A percentile compares a stretch with the other conserved stretches of the same genome.
phyloP scores from a whole-genome alignment of 1,284 basidiomycete species.

The Nidula niveotomentosa region DNA sequence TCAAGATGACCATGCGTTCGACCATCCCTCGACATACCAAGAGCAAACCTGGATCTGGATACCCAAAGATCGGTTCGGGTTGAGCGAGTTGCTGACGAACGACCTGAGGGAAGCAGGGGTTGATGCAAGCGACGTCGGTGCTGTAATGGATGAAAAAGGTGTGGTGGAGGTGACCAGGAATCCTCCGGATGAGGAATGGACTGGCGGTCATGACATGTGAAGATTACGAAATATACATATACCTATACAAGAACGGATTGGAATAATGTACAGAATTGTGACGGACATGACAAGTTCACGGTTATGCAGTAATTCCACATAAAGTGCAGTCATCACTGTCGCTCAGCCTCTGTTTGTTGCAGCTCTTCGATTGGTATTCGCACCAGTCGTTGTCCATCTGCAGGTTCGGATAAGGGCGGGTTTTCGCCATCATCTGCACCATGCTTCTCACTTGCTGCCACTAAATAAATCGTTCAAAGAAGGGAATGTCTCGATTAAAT shows the following conservation, averaged over 20 bases:
- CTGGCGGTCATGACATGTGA: constrained; percentile 34
- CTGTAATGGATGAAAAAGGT: constrained; percentile 48
- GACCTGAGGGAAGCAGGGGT: constrained; percentile 42
- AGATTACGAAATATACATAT: neutral
- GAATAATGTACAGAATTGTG: no score
- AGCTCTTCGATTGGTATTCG: constrained; percentile 66
- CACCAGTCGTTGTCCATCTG: constrained; percentile 48
- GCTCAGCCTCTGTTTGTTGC: constrained; percentile 24
- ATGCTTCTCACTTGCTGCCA: constrained; percentile 38
- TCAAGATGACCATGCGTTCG: constrained; percentile 47
- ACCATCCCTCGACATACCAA: constrained; percentile 63
- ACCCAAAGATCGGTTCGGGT: constrained; percentile 57
- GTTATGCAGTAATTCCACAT: neutral
- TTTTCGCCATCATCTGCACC: constrained; percentile 17
- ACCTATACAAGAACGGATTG: constrained; percentile 2
- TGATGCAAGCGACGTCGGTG: constrained; percentile 48
- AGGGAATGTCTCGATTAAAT: neutral
- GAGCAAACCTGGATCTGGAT: constrained; percentile 68
- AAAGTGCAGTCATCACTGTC: neutral
- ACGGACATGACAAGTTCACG: no score
- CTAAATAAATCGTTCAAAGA: constrained; percentile 22
- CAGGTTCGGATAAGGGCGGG: constrained; percentile 6
- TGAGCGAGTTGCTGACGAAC: constrained; percentile 49
- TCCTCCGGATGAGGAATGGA: constrained; percentile 50
- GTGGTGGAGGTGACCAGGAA: constrained; percentile 51